Evolutionary conservation across 2,329 filamentous ascomycete species (phyloP), one percentile per base, ranked within the genome.

Genomic region (Tolypocladium ovalisporum): DNA sequence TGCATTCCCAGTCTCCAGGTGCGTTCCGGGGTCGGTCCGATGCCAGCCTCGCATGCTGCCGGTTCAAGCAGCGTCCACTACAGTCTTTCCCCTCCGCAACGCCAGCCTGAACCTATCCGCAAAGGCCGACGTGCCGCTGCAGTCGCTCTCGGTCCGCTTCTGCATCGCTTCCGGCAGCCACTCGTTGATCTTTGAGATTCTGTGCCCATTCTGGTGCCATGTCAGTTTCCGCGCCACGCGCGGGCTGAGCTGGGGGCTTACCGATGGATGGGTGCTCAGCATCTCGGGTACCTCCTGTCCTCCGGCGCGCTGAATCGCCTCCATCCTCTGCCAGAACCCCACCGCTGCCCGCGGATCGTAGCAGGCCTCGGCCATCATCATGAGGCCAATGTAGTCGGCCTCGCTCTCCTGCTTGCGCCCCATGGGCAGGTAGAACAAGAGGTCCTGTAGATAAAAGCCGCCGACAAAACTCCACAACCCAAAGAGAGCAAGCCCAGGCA

Each of bases 311-410:
- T 73, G 75, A 3, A 72, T 67, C 42, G 69, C 67, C 61, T 87
- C 83, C 84, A 90, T 89, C 54, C 84, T 73, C 67, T 78, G 70
- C 86, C 84, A 90, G 59, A 92, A 82, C 0, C 75, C 76, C 49
- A 87, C 75, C 0, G 88, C 88, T 59, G 83, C 82, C 15, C 78
- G 72, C 1, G 89, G 89, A 60, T 90, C 79, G 67, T 88, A 92
- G 72, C 89, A 92, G 32, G 85, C 86, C 72, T 89, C 83, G 0
- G 88, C 83, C 87, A 92, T 92, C 79, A 92, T 88, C 79, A 92
- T 83, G 37, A 92, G 71, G 0, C 89, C 89, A 53, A 92, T 90
- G 64, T 88, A 89, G 66, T 93, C 89, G 0, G 89, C 89, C 73
- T 93, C 88, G 54, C 78, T 83, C 76, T 88, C 89, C 72, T 91